Evolutionary conservation across 116 monocot species (phyloP).

Genomic region (Dioscorea cayenensis): DNA sequence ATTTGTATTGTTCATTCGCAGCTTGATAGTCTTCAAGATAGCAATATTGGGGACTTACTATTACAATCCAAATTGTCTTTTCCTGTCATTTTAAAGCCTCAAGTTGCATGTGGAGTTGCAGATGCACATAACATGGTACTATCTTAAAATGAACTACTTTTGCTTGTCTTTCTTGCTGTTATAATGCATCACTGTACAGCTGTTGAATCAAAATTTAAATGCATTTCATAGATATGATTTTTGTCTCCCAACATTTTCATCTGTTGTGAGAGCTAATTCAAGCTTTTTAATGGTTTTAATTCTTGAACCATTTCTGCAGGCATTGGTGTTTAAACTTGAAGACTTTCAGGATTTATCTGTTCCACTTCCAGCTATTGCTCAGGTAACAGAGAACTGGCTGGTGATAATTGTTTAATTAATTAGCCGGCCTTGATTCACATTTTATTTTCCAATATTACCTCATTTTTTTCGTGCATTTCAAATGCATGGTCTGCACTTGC

Average conservation of each 20-base stretch:
- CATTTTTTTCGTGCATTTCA: not conserved
- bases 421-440: not conserved
- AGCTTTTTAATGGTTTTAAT: too few relatives aligned
- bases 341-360: conserved; percentile 61
- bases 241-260: not conserved
- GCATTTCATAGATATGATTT: not conserved
- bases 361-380: conserved; percentile 91
- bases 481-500: too few relatives aligned
- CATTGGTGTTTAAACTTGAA: conserved; percentile 72
- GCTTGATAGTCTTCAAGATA: conserved; percentile 55
- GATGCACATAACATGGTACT: conserved; percentile 94
- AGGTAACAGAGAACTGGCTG: conserved; percentile 37
- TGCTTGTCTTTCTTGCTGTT: not conserved
- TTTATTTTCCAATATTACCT: not conserved
- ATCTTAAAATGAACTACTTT: not conserved
- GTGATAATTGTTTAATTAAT: too few relatives aligned
- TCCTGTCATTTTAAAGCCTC: conserved; percentile 93
- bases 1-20: conserved; percentile 21
- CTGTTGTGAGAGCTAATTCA: not conserved
- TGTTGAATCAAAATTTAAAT: not conserved
- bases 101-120: conserved; percentile 88
- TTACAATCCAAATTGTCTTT: conserved; percentile 58
- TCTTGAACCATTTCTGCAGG: conserved; percentile 34
- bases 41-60: conserved; percentile 36
- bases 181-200: not conserved